A percentile compares a stretch with the other conserved stretches of the same genome.
Conservation (phyloP, 2,329 filamentous ascomycete species). For the Lecanicillium sp. region DNA sequence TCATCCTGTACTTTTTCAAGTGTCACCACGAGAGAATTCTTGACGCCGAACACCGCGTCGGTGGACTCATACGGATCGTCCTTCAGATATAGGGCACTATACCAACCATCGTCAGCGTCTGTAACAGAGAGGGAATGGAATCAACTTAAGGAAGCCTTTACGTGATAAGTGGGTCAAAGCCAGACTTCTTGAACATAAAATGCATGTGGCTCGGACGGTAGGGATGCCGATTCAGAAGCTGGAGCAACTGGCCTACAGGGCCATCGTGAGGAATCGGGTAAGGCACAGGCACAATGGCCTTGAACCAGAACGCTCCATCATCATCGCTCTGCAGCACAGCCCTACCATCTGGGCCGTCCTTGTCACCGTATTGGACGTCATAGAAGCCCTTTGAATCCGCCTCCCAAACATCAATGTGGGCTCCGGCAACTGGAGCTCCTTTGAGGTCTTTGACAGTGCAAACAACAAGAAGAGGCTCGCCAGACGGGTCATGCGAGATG, state of each 20-base stretch:
- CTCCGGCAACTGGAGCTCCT: slow-evolving; percentile 51
- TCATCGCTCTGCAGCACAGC: slow-evolving; percentile 18
- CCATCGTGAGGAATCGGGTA: slow-evolving; percentile 83
- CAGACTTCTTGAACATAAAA: slow-evolving; percentile 79
- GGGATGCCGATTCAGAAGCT: slow-evolving; percentile 61
- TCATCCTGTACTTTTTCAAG: slow-evolving; percentile 41
- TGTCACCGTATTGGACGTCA: slow-evolving; percentile 62
- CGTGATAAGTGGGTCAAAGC: slow-evolving; percentile 78
- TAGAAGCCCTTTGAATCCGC: slow-evolving; percentile 68
- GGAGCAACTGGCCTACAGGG: slow-evolving; percentile 68
- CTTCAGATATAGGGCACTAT: slow-evolving; percentile 66
- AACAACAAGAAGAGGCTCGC: slow-evolving; percentile 58
- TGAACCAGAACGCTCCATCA: slow-evolving; percentile 63
- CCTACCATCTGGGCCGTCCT: slow-evolving; percentile 32
- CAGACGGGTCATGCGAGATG: slow-evolving; percentile 58
- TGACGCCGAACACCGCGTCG: slow-evolving; percentile 82
- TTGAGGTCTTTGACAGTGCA: slow-evolving; percentile 57
- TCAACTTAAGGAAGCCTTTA: too few relatives aligned
- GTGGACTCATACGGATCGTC: slow-evolving; percentile 76
- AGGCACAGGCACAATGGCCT: slow-evolving; percentile 73
- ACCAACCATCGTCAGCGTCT: too few relatives aligned
- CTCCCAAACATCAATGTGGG: slow-evolving; percentile 73
- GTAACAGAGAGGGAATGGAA: too few relatives aligned
- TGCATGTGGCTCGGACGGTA: slow-evolving; percentile 75
- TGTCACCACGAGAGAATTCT: slow-evolving; percentile 69